These are phyloP conservation scores for Nemania sp. DNA, from an alignment of 2,329 filamentous ascomycete species.

Conservation along the genomic window DNA sequence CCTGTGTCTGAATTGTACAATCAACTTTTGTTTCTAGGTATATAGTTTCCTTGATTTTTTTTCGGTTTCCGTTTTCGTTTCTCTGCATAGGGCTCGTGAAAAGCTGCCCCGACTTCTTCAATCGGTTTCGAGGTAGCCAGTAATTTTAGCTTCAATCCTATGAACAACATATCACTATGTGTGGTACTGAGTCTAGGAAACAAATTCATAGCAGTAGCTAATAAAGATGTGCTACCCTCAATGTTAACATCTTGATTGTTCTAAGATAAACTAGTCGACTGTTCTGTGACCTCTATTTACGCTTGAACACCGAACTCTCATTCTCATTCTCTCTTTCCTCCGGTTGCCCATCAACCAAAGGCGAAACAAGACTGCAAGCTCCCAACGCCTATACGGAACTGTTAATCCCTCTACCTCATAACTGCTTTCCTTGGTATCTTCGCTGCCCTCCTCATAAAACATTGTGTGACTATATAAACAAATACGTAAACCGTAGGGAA, in stretches of 20 bases:
- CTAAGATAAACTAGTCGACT: neutral
- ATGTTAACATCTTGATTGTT: neutral
- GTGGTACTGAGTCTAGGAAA: neutral
- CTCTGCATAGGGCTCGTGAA: neutral
- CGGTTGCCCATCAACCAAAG: neutral
- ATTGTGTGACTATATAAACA: constrained; percentile 16
- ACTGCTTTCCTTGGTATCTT: constrained; percentile 31
- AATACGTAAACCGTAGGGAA: constrained; percentile 22
- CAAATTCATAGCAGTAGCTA: neutral
- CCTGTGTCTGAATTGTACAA: constrained; percentile 28
- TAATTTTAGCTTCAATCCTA: neutral
- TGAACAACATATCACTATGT: constrained; percentile 18
- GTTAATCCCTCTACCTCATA: constrained; percentile 7
- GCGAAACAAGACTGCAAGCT: constrained; percentile 17
- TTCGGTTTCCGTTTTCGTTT: no score
- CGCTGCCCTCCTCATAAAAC: constrained; percentile 22
- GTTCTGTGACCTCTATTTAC: constrained; percentile 5
- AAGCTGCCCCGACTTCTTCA: constrained; percentile 1
- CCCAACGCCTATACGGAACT: constrained; percentile 22
- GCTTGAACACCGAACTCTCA: neutral
- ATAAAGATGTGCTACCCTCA: neutral
- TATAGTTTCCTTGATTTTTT: no score
- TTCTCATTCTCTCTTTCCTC: neutral
- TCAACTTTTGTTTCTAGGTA: constrained; percentile 29
- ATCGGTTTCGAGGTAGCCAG: constrained; percentile 1